phyloP scores from a whole-genome alignment of 73 alveolate genomes.

The Chromera velia region DNA sequence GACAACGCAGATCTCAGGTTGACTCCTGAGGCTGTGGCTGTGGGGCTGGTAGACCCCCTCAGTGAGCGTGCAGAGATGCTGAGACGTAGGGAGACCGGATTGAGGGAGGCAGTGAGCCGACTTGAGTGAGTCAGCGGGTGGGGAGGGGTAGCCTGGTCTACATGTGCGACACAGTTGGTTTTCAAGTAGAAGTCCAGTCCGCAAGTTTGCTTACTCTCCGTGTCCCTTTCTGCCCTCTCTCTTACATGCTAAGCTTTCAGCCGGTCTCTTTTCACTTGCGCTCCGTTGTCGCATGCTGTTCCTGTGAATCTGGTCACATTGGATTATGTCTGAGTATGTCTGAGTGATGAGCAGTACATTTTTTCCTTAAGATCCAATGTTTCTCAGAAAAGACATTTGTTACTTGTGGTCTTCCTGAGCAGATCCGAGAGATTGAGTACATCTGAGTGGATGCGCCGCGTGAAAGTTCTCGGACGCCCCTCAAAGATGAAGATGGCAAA shows the following conservation, averaged over 20 bases:
- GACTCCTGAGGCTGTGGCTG: conserved; percentile 40
- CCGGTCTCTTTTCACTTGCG: too few relatives aligned
- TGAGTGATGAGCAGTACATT: not conserved
- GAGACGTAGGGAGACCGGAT: too few relatives aligned
- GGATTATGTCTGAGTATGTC: not conserved
- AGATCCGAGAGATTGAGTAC: not conserved
- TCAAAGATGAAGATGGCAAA: not conserved
- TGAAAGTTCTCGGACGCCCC: too few relatives aligned
- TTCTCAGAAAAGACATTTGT: not conserved
- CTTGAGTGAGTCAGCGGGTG: too few relatives aligned
- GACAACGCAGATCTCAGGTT: conserved; percentile 59
- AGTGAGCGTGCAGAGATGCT: too few relatives aligned
- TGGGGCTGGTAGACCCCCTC: conserved; percentile 54
- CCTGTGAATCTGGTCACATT: not conserved
- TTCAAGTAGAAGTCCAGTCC: not conserved
- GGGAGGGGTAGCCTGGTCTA: too few relatives aligned
- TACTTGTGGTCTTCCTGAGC: not conserved
- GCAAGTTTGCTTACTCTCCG: not conserved
- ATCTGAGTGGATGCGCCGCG: not conserved
- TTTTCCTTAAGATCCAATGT: not conserved
- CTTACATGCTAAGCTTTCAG: too few relatives aligned
- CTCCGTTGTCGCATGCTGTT: too few relatives aligned
- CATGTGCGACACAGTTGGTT: too few relatives aligned
- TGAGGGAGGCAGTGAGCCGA: too few relatives aligned
- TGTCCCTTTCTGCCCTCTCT: not conserved